These are phyloP conservation scores for Pyricularia grisea DNA, from an alignment of 2,329 filamentous ascomycete genomes.

Conservation along the genomic window DNA sequence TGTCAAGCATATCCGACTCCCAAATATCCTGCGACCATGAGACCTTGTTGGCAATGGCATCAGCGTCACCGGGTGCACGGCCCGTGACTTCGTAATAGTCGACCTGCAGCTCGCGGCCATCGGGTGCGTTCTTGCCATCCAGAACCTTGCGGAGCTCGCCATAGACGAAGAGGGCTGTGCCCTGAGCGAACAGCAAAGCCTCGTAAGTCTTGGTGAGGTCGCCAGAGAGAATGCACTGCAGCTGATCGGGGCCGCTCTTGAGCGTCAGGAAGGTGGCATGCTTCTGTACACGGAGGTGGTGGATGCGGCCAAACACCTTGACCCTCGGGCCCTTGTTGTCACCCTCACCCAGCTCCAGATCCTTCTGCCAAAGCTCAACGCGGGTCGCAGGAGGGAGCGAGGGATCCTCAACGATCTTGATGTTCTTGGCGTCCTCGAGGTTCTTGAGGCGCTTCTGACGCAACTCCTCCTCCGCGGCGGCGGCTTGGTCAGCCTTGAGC, in stretches of 20 bases:
- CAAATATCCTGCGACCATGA: constrained; percentile 49
- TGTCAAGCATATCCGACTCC: constrained; percentile 41
- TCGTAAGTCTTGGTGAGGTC: constrained; percentile 88
- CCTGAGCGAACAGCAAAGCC: constrained; percentile 72
- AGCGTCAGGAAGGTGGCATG: constrained; percentile 81
- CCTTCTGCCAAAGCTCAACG: constrained; percentile 51
- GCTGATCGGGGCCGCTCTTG: constrained; percentile 70
- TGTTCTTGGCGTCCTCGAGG: constrained; percentile 75
- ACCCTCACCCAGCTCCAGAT: constrained; percentile 36
- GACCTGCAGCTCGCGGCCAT: constrained; percentile 79
- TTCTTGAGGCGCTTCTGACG: constrained; percentile 58
- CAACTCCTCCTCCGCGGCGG: constrained; percentile 63
- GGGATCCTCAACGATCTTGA: constrained; percentile 61
- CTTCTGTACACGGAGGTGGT: constrained; percentile 73
- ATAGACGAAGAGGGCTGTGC: constrained; percentile 76
- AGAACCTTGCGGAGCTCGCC: constrained; percentile 81
- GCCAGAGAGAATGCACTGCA: constrained; percentile 76
- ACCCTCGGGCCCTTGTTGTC: constrained; percentile 61
- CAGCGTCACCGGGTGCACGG: constrained; percentile 74
- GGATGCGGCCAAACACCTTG: constrained; percentile 72
- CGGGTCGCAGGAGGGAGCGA: constrained; percentile 64
- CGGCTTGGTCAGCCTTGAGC: constrained; percentile 64
- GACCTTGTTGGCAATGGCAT: constrained; percentile 78
- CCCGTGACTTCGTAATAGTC: constrained; percentile 80
- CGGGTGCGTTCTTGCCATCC: constrained; percentile 66